phyloP scores from a whole-genome alignment of 257 asterid genomes.

The Salvia splendens region DNA sequence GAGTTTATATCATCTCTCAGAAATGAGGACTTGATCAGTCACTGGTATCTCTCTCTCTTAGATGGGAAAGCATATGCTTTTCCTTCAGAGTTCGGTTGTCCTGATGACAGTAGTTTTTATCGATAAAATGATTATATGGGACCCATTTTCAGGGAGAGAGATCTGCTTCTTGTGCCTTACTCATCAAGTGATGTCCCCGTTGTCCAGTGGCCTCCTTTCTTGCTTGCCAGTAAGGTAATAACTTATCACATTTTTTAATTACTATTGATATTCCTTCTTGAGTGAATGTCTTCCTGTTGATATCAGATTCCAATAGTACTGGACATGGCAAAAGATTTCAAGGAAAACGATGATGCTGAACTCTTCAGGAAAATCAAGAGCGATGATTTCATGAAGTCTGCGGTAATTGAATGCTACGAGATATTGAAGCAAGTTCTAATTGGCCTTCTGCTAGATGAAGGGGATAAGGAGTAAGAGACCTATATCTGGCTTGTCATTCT shows the following conservation, averaged over 20 bases:
- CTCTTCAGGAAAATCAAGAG: slow-evolving; percentile 77
- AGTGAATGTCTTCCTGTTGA: slow-evolving; percentile 33
- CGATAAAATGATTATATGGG: slow-evolving; percentile 13
- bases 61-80: slow-evolving; percentile 16
- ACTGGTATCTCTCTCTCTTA: slow-evolving; percentile 37
- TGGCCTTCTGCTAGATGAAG: slow-evolving; percentile 59
- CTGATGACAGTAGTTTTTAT: not conserved
- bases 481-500: slow-evolving; percentile 30
- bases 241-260: slow-evolving; percentile 24
- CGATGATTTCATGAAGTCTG: slow-evolving; percentile 83
- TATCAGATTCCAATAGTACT: slow-evolving; percentile 92
- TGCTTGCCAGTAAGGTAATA: slow-evolving; percentile 96
- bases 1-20: slow-evolving; percentile 92
- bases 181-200: slow-evolving; percentile 78
- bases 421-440: slow-evolving; percentile 63
- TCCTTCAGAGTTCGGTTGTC: not conserved
- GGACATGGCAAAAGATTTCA: slow-evolving; percentile 96
- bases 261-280: slow-evolving; percentile 25
- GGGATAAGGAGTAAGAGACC: slow-evolving; percentile 65
- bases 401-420: slow-evolving; percentile 91
- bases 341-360: slow-evolving; percentile 78
- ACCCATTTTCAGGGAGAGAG: slow-evolving; percentile 68
- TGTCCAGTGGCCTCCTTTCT: slow-evolving; percentile 99
- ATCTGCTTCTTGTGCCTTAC: slow-evolving; percentile 96
- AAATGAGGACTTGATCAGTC: slow-evolving; percentile 86